Evolutionary conservation across 768 basidiomycete species (phyloP), one percentile per base, ranked within the genome.

Genomic region (Rhodocollybia butyracea): DNA sequence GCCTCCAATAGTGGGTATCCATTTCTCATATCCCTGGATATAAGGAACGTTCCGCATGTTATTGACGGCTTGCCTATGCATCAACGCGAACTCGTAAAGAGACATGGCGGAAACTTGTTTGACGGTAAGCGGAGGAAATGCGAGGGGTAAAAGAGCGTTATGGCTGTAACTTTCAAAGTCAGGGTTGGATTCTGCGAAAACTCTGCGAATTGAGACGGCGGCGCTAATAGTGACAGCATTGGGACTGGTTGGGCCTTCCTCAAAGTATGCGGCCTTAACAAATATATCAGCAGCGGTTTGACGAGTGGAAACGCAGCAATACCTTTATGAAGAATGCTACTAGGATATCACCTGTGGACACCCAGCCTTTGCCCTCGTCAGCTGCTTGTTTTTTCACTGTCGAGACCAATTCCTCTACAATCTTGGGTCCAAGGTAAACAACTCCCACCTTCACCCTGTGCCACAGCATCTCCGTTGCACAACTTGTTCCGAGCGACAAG

Each of bases 131-230:
- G 41, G 27, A 19, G 51, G 51, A 21, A 41, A 53, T 19, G 51
- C 39, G 30, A 41, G 41, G 27, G 51, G 51, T 41, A 53, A 41
- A 43, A 53, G 51, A 53, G 39, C 41, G 51, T 53, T 53, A n/a
- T 53, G 39, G 19, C 22, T 27, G 34, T 53, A 53, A 22, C 17
- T 17, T 17, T 53, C 51, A 21, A 53, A 53, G 3, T 53, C 41
- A 53, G 27, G 51, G 30, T 53, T 43, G 26, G n/a, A 6, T 32
- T 22, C 17, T 22, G 30, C 27, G 27, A 53, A 31, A 21, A 32
- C 27, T 22, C 30, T 19, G 10, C 51, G 51, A n/a, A 53, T 24
- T 7, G 51, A 53, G 19, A 53, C 51, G 13, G 41, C 51, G 40
- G 51, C 27, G 22, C 39, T 41, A 12, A 53, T 19, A 24, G 34